Conservation (phyloP, 2,329 filamentous ascomycete species). For the Neofusicoccum kwambonambiense region DNA sequence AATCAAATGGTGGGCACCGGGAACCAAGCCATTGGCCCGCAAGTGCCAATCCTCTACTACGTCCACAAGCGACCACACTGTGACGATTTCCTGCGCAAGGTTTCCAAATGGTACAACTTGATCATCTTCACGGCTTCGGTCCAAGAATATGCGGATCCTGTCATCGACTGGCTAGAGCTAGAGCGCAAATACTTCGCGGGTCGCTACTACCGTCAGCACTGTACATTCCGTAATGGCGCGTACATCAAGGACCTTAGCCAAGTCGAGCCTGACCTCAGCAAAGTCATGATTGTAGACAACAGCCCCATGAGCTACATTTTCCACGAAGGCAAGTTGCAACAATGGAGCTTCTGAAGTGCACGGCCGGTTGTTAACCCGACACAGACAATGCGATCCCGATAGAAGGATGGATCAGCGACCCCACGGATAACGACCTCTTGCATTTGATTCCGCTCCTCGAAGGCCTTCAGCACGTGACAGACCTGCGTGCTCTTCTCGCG, state of each 20-base stretch:
- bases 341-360: background rate
- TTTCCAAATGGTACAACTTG: conserved; percentile 97
- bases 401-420: conserved; percentile 98
- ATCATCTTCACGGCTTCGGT: conserved; percentile 96
- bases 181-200: conserved; percentile 95
- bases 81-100: conserved; percentile 89
- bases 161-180: conserved; percentile 97
- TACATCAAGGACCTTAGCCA: conserved; percentile 98
- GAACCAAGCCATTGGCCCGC: conserved; percentile 70
- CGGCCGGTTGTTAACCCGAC: conserved; percentile 2
- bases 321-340: conserved; percentile 73
- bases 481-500: conserved; percentile 86
- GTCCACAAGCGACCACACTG: conserved; percentile 97
- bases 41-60: conserved; percentile 97
- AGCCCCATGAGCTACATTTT: conserved; percentile 98
- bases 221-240: conserved; percentile 89
- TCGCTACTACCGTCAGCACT: conserved; percentile 94
- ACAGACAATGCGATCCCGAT: conserved; percentile 98
- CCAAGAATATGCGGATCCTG: conserved; percentile 96
- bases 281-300: conserved; percentile 98
- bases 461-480: conserved; percentile 92
- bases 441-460: conserved; percentile 91
- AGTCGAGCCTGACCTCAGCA: conserved; percentile 94
- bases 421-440: conserved; percentile 91
- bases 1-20: conserved; percentile 68